Base-by-base conservation (phyloP, 192 early-diverging fungal genomes). In the Dissophora ornata region DNA sequence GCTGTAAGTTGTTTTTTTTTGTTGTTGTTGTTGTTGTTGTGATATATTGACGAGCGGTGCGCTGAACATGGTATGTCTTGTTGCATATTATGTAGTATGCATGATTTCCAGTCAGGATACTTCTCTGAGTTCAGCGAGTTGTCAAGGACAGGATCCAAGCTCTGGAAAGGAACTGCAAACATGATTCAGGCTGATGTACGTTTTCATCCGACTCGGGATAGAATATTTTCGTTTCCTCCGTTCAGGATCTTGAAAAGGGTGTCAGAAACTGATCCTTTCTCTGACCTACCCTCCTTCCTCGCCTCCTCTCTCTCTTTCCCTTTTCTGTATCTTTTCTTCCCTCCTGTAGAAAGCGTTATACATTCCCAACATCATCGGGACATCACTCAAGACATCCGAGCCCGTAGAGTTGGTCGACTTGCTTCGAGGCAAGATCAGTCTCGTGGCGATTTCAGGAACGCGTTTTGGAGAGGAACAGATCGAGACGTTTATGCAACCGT, bases 381-480 rank as follows among this genome's bases (percentile, higher is more conserved):
- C 68, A n/a, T 68, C 82, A 28, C 46, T 86, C 18, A 75, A 71
- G 15, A 64, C 75, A 8, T 67, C 73, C 7, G 63, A 84, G 16
- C 53, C 67, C 1, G 52, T 82, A 1, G 73, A 84, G 21, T 64
- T 83, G 3, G 82, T 83, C 1, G 81, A 86, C 10, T 7, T 79
- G 22, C 42, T 86, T 19, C 42, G 55, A 13, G 80, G 80, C 22
- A 80, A 82, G 49, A 81, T 82, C 29, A 64, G 81, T 51, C 42
- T 86, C 19, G 69, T 86, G 58, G 69, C 85, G 3, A 83, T 84
- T 68, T 81, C 82, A 18, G 80, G 80, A 49, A 81, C 85, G 3
- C 75, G 80, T 33, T 86, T 77, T 50, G 85, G 83, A 13, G 85
- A 86, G 55, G 83, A 78, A 46, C 85, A 86, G 57, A 80, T 80